Base-by-base conservation (phyloP, 2,329 filamentous ascomycete genomes). In the Didymella sp. region DNA sequence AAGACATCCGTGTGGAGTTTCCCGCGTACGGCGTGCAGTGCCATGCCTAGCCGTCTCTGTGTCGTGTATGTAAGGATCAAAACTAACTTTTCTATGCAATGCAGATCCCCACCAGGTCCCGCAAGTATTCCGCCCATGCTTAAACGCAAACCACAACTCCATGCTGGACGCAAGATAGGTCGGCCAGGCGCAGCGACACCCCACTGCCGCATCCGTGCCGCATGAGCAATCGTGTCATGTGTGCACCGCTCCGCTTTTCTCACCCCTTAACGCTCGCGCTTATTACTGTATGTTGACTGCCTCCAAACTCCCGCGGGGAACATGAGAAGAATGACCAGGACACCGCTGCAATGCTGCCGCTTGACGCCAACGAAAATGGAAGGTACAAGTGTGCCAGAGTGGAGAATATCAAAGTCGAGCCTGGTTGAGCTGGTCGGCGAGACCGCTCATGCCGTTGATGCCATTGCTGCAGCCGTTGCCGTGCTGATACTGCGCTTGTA, bases 361-460 rank as follows among this genome's bases (percentile, higher is more conserved):
- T 57, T 38, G 58, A 67, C 62, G 63, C 66, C 64, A 58, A 59
- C 59, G 58, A 51, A 67, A 62, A 52, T 42, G 51, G 48, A 54
- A 58, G 48, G 55, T 57, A 41, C 33, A 53, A 58, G 61, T 53
- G 25, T 56, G 33, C 45, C 52, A 52, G 49, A 61, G 47, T 60
- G 58, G 59, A 61, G 54, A 53, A 58, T 31, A 63, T 64, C 62
- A 74, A 38, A 74, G 70, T 59, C 73, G 61, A 28, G 71, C 68
- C 53, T 74, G 71, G 51, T 68, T 69, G 58, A 74, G 67, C 47
- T 73, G 71, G 58, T 75, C 71, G 48, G 62, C 62, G 59, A 74
- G 53, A 51, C 63, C 69, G 52, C 69, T 52, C 58, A 73, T 59
- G 55, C 64, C 62, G 46, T 43, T 38, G 49, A 53, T 37, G 17